phyloP scores from a whole-genome alignment of 768 basidiomycete genomes.

The Mycena pura region DNA sequence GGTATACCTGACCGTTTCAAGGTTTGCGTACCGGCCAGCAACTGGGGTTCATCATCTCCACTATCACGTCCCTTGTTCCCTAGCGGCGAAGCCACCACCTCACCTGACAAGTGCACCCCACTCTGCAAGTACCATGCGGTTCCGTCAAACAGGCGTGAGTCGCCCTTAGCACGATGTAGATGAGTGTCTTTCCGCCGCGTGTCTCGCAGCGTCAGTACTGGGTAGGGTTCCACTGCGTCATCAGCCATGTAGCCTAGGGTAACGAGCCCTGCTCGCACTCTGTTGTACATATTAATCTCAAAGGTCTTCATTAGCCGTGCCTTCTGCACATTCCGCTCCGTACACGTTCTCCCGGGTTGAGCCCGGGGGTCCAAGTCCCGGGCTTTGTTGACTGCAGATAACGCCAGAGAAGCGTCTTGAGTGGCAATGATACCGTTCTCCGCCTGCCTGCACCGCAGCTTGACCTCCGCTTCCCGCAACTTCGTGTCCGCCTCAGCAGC shows the following conservation, averaged over 20 bases:
- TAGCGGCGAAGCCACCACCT: not conserved
- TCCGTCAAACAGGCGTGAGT: conserved; percentile 18
- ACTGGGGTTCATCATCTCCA: not conserved
- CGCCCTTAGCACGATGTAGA: conserved; percentile 14
- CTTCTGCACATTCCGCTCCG: conserved; percentile 17
- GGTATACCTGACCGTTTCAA: conserved; percentile 2
- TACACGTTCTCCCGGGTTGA: conserved; percentile 6
- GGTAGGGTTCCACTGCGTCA: conserved; percentile 7
- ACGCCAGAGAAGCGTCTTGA: not conserved
- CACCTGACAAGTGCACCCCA: not conserved
- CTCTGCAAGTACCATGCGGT: conserved; percentile 20
- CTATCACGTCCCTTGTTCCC: not conserved
- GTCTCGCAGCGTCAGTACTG: not conserved
- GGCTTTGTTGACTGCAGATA: conserved; percentile 17
- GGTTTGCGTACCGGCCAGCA: conserved; percentile 12
- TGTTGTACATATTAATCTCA: conserved; percentile 14
- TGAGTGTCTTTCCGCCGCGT: conserved; percentile 19
- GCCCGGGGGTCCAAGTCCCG: conserved; percentile 9
- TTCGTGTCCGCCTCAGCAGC: not conserved
- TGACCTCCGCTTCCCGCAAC: conserved; percentile 5
- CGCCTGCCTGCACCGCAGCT: conserved; percentile 8
- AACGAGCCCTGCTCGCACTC: not conserved
- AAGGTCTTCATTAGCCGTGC: conserved; percentile 9
- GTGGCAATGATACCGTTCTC: conserved; percentile 4
- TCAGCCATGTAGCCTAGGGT: conserved; percentile 5